Evolutionary conservation across 2,329 filamentous ascomycete species (phyloP), one percentile per base, ranked within the genome.

Genomic region (Monilinia fructigena): DNA sequence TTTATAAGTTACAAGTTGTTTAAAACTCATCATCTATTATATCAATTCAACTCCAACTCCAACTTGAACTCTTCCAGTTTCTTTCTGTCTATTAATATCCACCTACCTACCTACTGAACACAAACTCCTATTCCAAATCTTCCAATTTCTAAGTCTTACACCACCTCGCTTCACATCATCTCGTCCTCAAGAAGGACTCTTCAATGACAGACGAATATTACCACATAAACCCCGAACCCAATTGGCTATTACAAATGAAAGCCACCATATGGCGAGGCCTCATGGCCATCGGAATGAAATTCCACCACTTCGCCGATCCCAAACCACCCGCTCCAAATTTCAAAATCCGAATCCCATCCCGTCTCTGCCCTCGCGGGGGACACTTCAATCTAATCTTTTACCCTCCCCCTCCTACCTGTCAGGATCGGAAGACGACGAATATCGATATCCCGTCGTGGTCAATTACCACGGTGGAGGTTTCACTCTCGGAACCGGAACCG

Each of bases 401-500:
- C 68, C 74, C 0, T 80, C 80, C 1, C 67, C 73, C 8, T 76
- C 74, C 8, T 82, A 82, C 64, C 68, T 73, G 2, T 72, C 71
- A 8, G 69, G 74, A 7, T 63, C 69, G 28, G 67, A 76, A 38
- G 66, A 73, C 23, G 56, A 60, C 7, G 28, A 18, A n/a, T 68
- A 70, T 48, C 72, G 68, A n/a, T 80, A 72, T 61, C 82, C 86
- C 0, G 84, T 84, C 23, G 80, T 90, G 38, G 80, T 90, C 70
- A 88, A 89, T 74, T 88, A 87, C 72, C 88, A 90, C 72, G 87
- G 87, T 35, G 88, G 88, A 28, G 88, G 88, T 6, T 89, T 88
- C 77, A 85, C 86, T 8, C 77, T 89, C 42, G 88, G 88, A 16
- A 81, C 81, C 56, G 85, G 83, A 4, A 87, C 84, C 4, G 85